Evolutionary conservation across 2,329 filamentous ascomycete genomes (phyloP).

Genomic region (Verticillium isaacii): DNA sequence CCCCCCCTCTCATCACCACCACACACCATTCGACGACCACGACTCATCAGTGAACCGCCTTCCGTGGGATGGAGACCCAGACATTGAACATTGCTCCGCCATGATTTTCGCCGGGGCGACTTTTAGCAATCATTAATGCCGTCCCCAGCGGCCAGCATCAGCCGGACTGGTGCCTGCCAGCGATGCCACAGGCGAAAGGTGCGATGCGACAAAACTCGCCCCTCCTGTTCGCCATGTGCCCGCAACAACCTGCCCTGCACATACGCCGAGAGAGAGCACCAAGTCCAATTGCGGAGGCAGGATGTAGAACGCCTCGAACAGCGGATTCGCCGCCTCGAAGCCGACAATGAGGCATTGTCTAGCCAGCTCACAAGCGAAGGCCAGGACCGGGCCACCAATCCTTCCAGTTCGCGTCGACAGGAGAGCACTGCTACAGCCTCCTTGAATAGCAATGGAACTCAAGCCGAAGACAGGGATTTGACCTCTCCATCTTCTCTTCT

Average conservation of each 20-base stretch:
- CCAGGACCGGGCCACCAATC: not conserved
- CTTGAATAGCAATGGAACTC: slow-evolving; percentile 1
- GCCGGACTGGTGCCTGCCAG: slow-evolving; percentile 26
- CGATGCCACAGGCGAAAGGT: slow-evolving; percentile 35
- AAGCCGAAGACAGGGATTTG: not conserved
- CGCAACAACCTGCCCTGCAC: slow-evolving; percentile 26
- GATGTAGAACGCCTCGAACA: slow-evolving; percentile 29
- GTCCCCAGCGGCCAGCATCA: not conserved
- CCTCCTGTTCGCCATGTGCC: slow-evolving; percentile 29
- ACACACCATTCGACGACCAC: too few relatives aligned
- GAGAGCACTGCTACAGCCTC: not conserved
- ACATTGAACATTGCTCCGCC: not conserved
- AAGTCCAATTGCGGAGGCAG: slow-evolving; percentile 18
- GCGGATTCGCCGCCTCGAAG: slow-evolving; percentile 24
- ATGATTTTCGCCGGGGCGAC: not conserved
- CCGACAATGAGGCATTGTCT: slow-evolving; percentile 20
- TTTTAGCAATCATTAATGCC: not conserved
- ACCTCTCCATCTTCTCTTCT: not conserved
- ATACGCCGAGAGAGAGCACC: slow-evolving; percentile 26
- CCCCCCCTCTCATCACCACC: too few relatives aligned
- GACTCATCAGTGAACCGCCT: too few relatives aligned
- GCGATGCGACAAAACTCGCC: slow-evolving; percentile 32
- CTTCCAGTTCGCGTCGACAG: not conserved
- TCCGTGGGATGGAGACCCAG: not conserved
- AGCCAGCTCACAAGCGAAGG: slow-evolving; percentile 10